A percentile compares a stretch with the other conserved stretches of the same genome.
These are phyloP conservation scores for Apophysomyces trapeziformis DNA, from an alignment of 371 early-diverging fungal species.

Conservation along the genomic window DNA sequence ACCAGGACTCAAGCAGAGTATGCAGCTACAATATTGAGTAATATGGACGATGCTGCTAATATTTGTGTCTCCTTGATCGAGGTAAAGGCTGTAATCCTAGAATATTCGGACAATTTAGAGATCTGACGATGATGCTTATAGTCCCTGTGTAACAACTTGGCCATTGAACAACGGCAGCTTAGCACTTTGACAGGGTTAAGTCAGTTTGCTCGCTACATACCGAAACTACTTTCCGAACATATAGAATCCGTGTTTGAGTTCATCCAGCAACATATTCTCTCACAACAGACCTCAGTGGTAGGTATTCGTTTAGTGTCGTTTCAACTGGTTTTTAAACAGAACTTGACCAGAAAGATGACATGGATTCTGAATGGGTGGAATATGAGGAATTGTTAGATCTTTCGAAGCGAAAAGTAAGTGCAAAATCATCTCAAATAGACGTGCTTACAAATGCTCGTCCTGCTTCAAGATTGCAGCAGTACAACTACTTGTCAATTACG, in stretches of 20 bases:
- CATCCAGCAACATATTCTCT: slow-evolving; percentile 61
- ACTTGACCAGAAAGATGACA: slow-evolving; percentile 5
- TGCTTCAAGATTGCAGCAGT: slow-evolving; percentile 29
- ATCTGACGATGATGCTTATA: slow-evolving; percentile 12
- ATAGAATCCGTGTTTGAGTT: slow-evolving; percentile 55
- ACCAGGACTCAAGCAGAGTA: slow-evolving; percentile 56
- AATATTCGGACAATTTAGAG: not conserved
- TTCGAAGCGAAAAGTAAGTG: slow-evolving; percentile 37
- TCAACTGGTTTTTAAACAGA: not conserved
- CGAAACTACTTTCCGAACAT: slow-evolving; percentile 45
- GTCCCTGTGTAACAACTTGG: slow-evolving; percentile 22
- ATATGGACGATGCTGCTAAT: slow-evolving; percentile 34
- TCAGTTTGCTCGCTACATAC: slow-evolving; percentile 62
- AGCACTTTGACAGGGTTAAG: slow-evolving; percentile 56
- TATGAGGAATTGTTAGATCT: slow-evolving; percentile 34
- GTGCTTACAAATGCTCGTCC: no score
- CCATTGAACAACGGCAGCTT: slow-evolving; percentile 38
- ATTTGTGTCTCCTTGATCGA: slow-evolving; percentile 30
- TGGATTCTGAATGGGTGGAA: slow-evolving; percentile 36
- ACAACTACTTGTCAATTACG: slow-evolving; percentile 38
- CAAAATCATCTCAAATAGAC: not conserved
- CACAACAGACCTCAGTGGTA: slow-evolving; percentile 39
- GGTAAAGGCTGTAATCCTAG: slow-evolving; percentile 17
- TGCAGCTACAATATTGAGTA: slow-evolving; percentile 66
- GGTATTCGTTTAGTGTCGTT: slow-evolving; percentile 12